Percentiles rank a stretch among this genome's conserved stretches.
phyloP scores from a whole-genome alignment of 148 eudicot genomes.

The Dysphania ambrosioides region DNA sequence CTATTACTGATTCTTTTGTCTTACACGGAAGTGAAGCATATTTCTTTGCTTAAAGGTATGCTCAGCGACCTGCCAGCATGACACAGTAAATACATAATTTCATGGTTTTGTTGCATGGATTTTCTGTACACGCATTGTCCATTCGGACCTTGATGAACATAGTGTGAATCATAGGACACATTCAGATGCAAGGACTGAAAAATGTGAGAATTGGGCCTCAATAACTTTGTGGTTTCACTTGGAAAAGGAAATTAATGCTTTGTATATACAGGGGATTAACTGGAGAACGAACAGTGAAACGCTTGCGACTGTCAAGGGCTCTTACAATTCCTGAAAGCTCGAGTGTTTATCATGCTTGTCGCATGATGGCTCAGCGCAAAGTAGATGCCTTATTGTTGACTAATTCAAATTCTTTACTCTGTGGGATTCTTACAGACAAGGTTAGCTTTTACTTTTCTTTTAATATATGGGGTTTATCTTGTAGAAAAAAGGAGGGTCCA shows the following conservation, averaged over 20 bases:
- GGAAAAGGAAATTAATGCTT: not conserved
- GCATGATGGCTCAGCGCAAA: constrained; percentile 81
- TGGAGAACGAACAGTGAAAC: constrained; percentile 87
- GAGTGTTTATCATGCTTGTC: constrained; percentile 83
- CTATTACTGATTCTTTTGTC: not conserved
- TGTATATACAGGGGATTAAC: constrained; percentile 59
- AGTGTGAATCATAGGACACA: not conserved
- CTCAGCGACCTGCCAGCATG: not conserved
- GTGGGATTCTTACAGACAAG: constrained; percentile 97
- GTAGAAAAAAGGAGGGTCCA: not conserved
- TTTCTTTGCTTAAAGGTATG: not conserved
- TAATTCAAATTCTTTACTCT: constrained; percentile 85
- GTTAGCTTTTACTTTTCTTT: constrained; percentile 32
- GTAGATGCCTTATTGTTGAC: constrained; percentile 91
- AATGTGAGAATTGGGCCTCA: not conserved
- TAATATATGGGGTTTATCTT: constrained; percentile 10
- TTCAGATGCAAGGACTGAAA: not conserved
- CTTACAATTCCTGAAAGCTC: constrained; percentile 90
- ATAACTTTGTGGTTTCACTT: not conserved
- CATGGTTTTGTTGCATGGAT: not conserved
- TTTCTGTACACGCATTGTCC: not conserved
- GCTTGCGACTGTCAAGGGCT: constrained; percentile 85
- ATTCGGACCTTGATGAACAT: not conserved
- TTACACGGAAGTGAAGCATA: not conserved
- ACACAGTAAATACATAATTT: not conserved